These are phyloP conservation scores for Botrytis fabae DNA, from an alignment of 2,329 filamentous ascomycete species.

Conservation along the genomic window DNA sequence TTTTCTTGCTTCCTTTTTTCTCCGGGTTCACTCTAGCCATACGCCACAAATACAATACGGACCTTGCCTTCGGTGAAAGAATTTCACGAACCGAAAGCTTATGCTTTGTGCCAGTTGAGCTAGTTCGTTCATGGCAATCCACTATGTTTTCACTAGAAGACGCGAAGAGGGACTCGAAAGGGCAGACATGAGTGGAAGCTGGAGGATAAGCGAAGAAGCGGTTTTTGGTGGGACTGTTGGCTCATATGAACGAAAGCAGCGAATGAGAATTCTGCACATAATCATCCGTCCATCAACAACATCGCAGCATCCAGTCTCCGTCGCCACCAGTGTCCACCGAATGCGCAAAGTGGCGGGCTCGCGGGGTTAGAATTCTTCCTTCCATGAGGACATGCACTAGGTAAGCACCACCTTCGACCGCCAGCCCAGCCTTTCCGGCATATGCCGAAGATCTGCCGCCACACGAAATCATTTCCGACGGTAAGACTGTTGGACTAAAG, in stretches of 20 bases:
- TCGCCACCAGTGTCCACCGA: not conserved
- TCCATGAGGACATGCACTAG: not conserved
- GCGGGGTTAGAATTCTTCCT: not conserved
- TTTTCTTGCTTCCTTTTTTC: not conserved
- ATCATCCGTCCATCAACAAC: too few relatives aligned
- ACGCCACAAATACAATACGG: not conserved
- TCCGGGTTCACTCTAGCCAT: not conserved
- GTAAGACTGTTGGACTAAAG: not conserved
- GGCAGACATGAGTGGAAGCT: not conserved
- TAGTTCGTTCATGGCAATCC: not conserved
- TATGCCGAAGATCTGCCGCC: conserved; percentile 3
- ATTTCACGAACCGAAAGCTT: not conserved
- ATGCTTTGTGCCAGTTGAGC: not conserved
- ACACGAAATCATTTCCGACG: not conserved
- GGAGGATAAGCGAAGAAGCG: not conserved
- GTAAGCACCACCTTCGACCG: not conserved
- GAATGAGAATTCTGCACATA: not conserved
- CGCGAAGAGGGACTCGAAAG: not conserved
- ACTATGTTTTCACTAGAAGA: not conserved
- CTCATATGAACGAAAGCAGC: not conserved
- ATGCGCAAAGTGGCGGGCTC: not conserved
- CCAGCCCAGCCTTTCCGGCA: not conserved
- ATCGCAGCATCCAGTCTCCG: not conserved
- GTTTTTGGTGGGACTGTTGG: not conserved
- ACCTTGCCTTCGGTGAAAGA: not conserved